Conservation (phyloP, 495 filamentous ascomycete genomes). For the Neurospora intermedia region DNA sequence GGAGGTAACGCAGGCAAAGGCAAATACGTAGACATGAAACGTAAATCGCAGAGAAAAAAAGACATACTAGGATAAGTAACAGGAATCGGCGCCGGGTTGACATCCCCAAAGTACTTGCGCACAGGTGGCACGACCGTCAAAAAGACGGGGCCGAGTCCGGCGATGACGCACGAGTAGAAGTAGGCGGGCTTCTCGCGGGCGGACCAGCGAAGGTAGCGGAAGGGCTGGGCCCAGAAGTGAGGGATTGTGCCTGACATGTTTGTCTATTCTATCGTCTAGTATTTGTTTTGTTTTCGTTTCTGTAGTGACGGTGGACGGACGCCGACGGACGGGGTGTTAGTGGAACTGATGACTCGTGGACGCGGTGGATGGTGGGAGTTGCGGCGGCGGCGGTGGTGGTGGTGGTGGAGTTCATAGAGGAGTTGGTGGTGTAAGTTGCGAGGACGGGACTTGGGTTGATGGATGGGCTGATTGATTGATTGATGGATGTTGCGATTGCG, state of each 20-base stretch:
- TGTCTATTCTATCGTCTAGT: background rate
- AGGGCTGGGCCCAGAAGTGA: conserved; percentile 69
- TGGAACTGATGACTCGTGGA: background rate
- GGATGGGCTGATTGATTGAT: background rate
- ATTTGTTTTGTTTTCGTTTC: background rate
- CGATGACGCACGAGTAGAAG: conserved; percentile 74
- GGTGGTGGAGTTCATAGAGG: background rate
- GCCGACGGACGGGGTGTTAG: background rate
- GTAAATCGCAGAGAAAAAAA: background rate
- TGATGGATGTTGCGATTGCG: background rate
- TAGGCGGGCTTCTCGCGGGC: conserved; percentile 76
- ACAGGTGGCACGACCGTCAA: conserved; percentile 60
- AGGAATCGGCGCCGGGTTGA: conserved; percentile 58
- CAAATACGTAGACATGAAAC: no score
- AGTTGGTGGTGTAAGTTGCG: background rate
- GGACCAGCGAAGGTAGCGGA: conserved; percentile 79
- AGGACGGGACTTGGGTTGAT: background rate
- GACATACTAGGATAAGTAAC: conserved; percentile 83
- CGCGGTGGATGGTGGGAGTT: background rate
- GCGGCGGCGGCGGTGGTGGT: background rate
- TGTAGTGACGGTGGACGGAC: background rate
- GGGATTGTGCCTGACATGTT: conserved; percentile 50
- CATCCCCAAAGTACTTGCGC: conserved; percentile 57
- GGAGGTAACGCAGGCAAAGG: no score
- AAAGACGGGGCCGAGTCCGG: conserved; percentile 55